Evolutionary conservation across 2,329 filamentous ascomycete species (phyloP).

Genomic region (Microsporum audouinii): DNA sequence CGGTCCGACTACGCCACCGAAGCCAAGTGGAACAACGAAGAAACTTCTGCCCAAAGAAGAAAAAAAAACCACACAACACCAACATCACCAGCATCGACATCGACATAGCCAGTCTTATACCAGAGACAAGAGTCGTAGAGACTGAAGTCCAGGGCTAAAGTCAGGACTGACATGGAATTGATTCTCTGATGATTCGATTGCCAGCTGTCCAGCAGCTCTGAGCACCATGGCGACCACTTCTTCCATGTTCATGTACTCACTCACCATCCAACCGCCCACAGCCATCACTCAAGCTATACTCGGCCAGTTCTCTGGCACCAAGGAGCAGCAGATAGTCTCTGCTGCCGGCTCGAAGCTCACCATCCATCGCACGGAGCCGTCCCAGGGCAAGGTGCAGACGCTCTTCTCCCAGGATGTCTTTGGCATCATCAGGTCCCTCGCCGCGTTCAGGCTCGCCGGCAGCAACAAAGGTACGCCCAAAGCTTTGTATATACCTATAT

Average conservation of each 20-base stretch:
- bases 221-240: slow-evolving; percentile 84
- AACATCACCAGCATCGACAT: background rate
- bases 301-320: slow-evolving; percentile 90
- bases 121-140: too few relatives aligned
- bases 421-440: slow-evolving; percentile 82
- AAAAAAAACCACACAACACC: background rate
- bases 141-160: too few relatives aligned
- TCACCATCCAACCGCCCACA: slow-evolving; percentile 88
- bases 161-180: background rate
- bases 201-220: background rate
- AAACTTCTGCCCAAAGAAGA: slow-evolving; percentile 4
- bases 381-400: slow-evolving; percentile 74
- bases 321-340: slow-evolving; percentile 94
- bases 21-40: slow-evolving; percentile 12
- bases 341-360: slow-evolving; percentile 83
- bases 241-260: slow-evolving; percentile 95
- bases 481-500: slow-evolving; percentile 8
- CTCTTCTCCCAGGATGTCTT: slow-evolving; percentile 89
- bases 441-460: slow-evolving; percentile 81
- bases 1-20: slow-evolving; percentile 1
- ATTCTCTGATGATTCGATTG: background rate
- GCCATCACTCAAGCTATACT: slow-evolving; percentile 82
- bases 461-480: slow-evolving; percentile 77
- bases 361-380: slow-evolving; percentile 73
- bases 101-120: background rate